Evolutionary conservation across 1,284 basidiomycete genomes (phyloP).

Genomic region (Cryptococcus sp.): DNA sequence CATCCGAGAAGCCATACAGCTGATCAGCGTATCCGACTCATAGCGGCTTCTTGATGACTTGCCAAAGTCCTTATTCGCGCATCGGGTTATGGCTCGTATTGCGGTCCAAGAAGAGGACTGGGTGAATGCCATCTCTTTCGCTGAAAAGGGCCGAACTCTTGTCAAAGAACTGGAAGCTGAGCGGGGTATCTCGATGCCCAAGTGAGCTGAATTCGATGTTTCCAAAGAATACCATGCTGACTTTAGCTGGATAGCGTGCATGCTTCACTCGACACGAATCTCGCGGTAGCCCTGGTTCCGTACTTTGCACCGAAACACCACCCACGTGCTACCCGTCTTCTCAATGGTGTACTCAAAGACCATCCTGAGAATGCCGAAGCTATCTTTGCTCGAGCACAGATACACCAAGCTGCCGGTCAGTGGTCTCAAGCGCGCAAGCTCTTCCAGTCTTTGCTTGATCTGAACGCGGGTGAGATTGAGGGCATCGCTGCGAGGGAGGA

Average conservation of each 20-base stretch:
- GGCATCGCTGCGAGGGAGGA: constrained; percentile 78
- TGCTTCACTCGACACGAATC: constrained; percentile 43
- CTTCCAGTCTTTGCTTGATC: constrained; percentile 61
- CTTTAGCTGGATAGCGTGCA: constrained; percentile 23
- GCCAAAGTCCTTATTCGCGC: constrained; percentile 68
- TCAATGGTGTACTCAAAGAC: constrained; percentile 68
- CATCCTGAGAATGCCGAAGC: constrained; percentile 67
- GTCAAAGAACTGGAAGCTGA: constrained; percentile 63
- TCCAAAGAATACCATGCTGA: constrained; percentile 54
- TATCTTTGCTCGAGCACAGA: constrained; percentile 74
- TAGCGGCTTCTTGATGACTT: constrained; percentile 48
- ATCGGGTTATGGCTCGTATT: constrained; percentile 70
- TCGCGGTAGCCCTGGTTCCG: constrained; percentile 69
- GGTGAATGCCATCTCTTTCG: constrained; percentile 68
- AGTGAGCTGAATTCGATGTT: constrained; percentile 36
- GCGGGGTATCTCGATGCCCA: constrained; percentile 61
- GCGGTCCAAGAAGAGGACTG: constrained; percentile 77
- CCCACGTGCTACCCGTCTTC: constrained; percentile 68
- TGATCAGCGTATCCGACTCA: not conserved
- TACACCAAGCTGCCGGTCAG: constrained; percentile 65
- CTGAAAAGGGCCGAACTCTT: constrained; percentile 69
- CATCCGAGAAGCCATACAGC: not conserved
- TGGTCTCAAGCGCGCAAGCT: constrained; percentile 71
- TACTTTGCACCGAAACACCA: constrained; percentile 90
- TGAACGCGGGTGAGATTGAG: constrained; percentile 41